Evolutionary conservation across 108 stramenopile species (phyloP), one percentile per base, ranked within the genome.

Genomic region (Schizochytrium sp.): DNA sequence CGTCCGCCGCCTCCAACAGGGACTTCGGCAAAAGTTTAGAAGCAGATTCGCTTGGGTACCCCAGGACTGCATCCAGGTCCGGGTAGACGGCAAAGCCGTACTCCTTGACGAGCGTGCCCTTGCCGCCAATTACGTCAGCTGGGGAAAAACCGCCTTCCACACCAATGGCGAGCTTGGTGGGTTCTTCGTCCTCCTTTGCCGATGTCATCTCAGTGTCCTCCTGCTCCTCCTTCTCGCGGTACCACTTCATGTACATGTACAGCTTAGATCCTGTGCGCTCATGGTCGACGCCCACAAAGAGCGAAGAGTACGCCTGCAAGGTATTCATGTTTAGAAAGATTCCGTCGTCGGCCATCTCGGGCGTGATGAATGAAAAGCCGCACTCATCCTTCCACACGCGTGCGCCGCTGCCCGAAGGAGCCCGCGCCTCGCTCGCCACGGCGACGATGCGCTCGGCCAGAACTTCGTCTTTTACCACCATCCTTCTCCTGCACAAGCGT

Each of bases 61-160:
- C 91, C 51, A 93, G 48, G 89, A 90, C 72, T 8, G 53, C 60
- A 1, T 87, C 87, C 4, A 90, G 88, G 19, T 72, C 88, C 25
- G 58, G 60, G 23, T 91, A 88, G 19, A 94, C 88, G 14, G 87
- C 93, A 48, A 94, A 91, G 6, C 72, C 60, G 87, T 96, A 53
- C 5, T 95, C 92, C n/a, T 97, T 96, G 43, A 97, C 91, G 43
- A 97, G 94, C 91, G 97, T 83, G 51, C 76, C 76, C 51, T 83
- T 83, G 48, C 76, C 76, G 5, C 76, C 94, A 19, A 90, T 94
- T 41, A 96, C 97, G 41, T 94, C 95, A 57, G 97, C 96, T 34
- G 96, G 93, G 45, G 90, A 90, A 92, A 98, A 99, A 29, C 98
- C 98, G 44, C 98, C 98, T 59, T 96, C 95, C 28, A 98, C 94